phyloP scores from a whole-genome alignment of 2,329 filamentous ascomycete species.

The Cladosporium sp. region DNA sequence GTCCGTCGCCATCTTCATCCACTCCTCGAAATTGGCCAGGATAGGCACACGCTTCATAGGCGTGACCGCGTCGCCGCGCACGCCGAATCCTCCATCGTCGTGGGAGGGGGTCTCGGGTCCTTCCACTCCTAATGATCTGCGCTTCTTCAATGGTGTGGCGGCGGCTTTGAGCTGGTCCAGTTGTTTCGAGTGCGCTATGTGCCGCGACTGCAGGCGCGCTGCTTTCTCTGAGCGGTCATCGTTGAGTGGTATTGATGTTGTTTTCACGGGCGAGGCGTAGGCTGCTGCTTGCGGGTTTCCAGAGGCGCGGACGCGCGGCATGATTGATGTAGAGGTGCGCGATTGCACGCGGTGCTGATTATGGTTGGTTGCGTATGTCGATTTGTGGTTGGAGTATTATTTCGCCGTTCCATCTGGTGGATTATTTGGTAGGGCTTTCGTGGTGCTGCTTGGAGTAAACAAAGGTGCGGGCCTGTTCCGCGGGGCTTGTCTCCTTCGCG shows the following conservation, averaged over 20 bases:
- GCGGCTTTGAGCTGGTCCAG: conserved; percentile 89
- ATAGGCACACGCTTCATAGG: conserved; percentile 96
- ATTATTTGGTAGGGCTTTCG: conserved; percentile 5
- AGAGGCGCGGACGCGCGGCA: conserved; percentile 47
- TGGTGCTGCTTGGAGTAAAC: conserved; percentile 13
- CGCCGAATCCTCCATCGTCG: conserved; percentile 60
- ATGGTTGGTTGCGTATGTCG: not conserved
- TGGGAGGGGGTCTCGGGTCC: conserved; percentile 55
- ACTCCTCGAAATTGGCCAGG: conserved; percentile 97
- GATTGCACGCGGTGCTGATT: not conserved
- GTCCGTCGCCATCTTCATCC: conserved; percentile 99
- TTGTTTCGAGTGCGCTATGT: conserved; percentile 85
- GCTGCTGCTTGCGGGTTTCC: conserved; percentile 51
- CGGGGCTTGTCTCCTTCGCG: not conserved
- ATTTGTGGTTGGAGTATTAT: not conserved
- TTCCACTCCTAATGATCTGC: conserved; percentile 41
- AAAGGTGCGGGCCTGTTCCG: conserved; percentile 15
- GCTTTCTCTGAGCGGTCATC: conserved; percentile 94
- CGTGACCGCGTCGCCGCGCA: conserved; percentile 76
- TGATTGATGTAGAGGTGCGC: conserved; percentile 24
- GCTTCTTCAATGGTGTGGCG: conserved; percentile 66
- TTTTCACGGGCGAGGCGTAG: conserved; percentile 56
- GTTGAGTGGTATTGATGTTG: conserved; percentile 82
- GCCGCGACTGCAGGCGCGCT: conserved; percentile 79
- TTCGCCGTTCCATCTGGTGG: not conserved